Evolutionary conservation across 352 stramenopile genomes (phyloP), one percentile per base, ranked within the genome.

Genomic region (Globisporangium uncinulatum): DNA sequence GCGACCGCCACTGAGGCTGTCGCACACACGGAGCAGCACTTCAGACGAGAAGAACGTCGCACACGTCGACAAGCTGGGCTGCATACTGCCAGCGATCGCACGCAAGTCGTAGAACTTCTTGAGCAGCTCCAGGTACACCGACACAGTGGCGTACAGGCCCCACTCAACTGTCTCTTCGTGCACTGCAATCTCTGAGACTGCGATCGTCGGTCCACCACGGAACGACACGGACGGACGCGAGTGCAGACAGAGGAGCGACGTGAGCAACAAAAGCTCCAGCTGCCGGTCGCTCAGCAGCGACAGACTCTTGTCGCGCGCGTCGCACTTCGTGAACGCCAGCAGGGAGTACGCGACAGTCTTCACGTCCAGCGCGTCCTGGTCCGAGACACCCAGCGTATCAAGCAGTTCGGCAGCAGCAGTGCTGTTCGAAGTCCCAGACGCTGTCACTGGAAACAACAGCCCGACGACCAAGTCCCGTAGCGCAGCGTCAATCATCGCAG

Each of bases 1-100:
- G 3, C 20, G 31, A 2, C 47, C 48, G n/a, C 13, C 42, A 31
- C 44, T 59, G 19, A 65, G 36, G 10, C 34, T 21, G 1, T 70
- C 52, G 20, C 73, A 89, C 3, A 87, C 70, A 21, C 66, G 62
- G n/a, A 84, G 42, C 54, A 88, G 89, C 24, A 87, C 67, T 57
- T 89, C 80, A 7, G 74, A 64, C 9, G 78, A 90, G 49, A 89
- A 90, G 43, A 84, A 66, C 15, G 68, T 83, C 32, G 61, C 55
- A 54, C 78, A 90, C 24, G 66, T 70, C 20, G 17, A 15, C 14
- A 3, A 21, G n/a, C 51, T 47, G 17, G 71, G 66, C 19, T 65
- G 20, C 32, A 69, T 76, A 48, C 76, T 80, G 17, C 81, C 79
- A 32, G 89, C 46, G 17, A 86, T 58, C 49, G 71, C 55, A 1